Conservation (phyloP, 306 rosid species). For the Vachellia collinsii region DNA sequence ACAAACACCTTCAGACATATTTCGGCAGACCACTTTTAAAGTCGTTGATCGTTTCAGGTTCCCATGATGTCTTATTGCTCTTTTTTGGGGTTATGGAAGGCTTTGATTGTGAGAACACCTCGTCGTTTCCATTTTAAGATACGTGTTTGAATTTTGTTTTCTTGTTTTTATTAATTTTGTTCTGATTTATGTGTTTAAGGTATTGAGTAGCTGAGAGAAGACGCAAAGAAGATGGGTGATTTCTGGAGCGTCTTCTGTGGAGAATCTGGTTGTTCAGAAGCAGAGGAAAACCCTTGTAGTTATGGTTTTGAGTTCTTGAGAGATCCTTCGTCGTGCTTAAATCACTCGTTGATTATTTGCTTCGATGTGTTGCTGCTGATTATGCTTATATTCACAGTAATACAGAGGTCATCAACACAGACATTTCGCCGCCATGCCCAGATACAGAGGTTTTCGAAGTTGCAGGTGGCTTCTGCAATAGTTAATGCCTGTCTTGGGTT, state of each 20-base stretch:
- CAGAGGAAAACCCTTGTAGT: constrained; percentile 39
- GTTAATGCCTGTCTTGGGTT: constrained; percentile 67
- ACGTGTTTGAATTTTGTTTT: no score
- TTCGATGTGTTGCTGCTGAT: constrained; percentile 56
- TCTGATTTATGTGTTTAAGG: no score
- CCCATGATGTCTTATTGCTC: no score
- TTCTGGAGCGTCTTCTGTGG: constrained; percentile 68
- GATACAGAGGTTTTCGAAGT: constrained; percentile 42
- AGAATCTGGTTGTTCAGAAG: constrained; percentile 48
- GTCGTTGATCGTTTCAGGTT: no score
- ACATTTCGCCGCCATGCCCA: constrained; percentile 34
- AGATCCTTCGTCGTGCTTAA: constrained; percentile 59
- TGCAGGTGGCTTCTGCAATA: constrained; percentile 60
- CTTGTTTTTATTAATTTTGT: no score
- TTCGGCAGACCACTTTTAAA: no score
- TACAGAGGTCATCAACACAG: constrained; percentile 46
- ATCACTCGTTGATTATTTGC: constrained; percentile 58
- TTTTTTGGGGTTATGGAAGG: no score
- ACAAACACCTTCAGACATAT: no score
- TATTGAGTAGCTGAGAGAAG: no score
- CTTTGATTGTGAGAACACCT: no score
- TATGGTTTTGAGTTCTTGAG: constrained; percentile 40
- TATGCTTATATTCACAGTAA: constrained; percentile 52
- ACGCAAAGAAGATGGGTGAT: constrained; percentile 35
- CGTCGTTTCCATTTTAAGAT: no score